These are phyloP conservation scores for Pyricularia pennisetigena DNA, from an alignment of 2,329 filamentous ascomycete species.

Conservation along the genomic window DNA sequence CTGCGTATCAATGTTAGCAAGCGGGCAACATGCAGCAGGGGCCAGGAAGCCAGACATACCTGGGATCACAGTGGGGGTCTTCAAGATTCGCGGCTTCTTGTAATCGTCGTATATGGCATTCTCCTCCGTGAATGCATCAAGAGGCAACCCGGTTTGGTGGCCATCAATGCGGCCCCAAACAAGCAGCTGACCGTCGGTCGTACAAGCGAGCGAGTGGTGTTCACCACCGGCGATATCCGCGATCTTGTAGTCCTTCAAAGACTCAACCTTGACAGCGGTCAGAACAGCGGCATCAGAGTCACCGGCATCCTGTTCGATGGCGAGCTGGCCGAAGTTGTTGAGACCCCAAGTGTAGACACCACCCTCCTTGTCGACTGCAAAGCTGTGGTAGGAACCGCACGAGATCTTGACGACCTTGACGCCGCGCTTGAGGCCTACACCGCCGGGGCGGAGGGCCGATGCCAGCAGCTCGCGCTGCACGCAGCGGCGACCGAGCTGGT, in stretches of 20 bases:
- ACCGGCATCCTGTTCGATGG: slow-evolving; percentile 47
- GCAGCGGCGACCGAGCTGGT: slow-evolving; percentile 49
- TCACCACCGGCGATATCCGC: slow-evolving; percentile 55
- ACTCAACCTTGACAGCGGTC: slow-evolving; percentile 57
- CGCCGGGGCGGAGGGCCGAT: slow-evolving; percentile 23
- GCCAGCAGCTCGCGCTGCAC: slow-evolving; percentile 40
- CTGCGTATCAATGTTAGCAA: slow-evolving; percentile 17
- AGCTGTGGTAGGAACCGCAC: slow-evolving; percentile 71
- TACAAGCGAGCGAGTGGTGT: slow-evolving; percentile 65
- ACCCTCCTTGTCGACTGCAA: slow-evolving; percentile 63
- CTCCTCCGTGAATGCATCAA: slow-evolving; percentile 43
- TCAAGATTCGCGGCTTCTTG: slow-evolving; percentile 61
- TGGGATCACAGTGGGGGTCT: slow-evolving; percentile 51
- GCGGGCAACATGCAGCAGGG: neutral
- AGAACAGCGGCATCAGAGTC: slow-evolving; percentile 63
- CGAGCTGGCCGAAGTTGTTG: slow-evolving; percentile 80
- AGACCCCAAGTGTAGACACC: slow-evolving; percentile 74
- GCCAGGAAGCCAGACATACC: slow-evolving; percentile 25
- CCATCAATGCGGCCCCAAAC: slow-evolving; percentile 51
- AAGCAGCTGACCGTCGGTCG: slow-evolving; percentile 44
- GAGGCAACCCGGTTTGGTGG: slow-evolving; percentile 46
- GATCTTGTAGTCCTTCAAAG: slow-evolving; percentile 55
- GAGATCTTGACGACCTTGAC: slow-evolving; percentile 58
- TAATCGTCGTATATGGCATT: slow-evolving; percentile 55
- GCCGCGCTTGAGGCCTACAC: slow-evolving; percentile 23